phyloP scores from a whole-genome alignment of 345 rosid species.

The Syzygium jambos region DNA sequence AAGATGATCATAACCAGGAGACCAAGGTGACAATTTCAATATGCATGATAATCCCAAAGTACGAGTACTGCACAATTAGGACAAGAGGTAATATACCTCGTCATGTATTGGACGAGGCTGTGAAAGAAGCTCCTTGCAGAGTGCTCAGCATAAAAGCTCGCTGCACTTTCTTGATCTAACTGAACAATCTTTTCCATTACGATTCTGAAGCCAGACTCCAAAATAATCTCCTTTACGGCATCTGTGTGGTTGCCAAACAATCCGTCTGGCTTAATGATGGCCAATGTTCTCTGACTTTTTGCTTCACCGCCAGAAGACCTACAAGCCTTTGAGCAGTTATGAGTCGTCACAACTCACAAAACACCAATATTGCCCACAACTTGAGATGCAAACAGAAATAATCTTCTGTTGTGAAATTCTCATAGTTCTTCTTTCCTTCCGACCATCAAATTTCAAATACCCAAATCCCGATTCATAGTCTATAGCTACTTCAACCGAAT shows the following conservation, averaged over 20 bases:
- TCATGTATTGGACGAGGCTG: slow-evolving; percentile 64
- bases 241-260: slow-evolving; percentile 52
- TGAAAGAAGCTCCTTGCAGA: slow-evolving; percentile 52
- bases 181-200: slow-evolving; percentile 35
- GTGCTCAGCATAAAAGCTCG: slow-evolving; percentile 67
- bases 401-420: fast-evolving
- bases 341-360: not conserved
- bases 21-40: not conserved
- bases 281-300: slow-evolving; percentile 52
- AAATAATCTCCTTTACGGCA: slow-evolving; percentile 32
- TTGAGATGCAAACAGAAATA: not conserved
- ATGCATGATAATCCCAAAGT: not conserved
- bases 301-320: slow-evolving; percentile 31
- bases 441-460: not conserved
- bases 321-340: not conserved
- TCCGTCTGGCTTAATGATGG: slow-evolving; percentile 85
- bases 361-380: not conserved
- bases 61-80: not conserved
- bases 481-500: not conserved
- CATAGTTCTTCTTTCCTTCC: not conserved
- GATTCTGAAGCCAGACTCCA: slow-evolving; percentile 47
- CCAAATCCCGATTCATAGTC: not conserved
- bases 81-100: slow-evolving; percentile 32
- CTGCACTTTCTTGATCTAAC: slow-evolving; percentile 46
- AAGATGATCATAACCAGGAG: not conserved